These are phyloP conservation scores for Suhomyces maxii DNA, from an alignment of 1,139 yeast species.

Conservation along the genomic window DNA sequence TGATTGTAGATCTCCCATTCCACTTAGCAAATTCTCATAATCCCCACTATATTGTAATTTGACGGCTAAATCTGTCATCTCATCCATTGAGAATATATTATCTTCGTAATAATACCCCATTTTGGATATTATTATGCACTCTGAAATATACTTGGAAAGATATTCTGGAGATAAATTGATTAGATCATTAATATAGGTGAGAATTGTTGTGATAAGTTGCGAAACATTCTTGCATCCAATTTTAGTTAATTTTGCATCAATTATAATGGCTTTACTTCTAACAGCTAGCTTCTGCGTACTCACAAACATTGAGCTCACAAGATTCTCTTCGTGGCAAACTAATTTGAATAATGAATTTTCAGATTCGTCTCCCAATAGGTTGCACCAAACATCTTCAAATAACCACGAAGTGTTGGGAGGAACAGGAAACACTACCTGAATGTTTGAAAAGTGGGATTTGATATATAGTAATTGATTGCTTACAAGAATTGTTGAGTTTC, in stretches of 20 bases:
- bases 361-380: slow-evolving; percentile 62
- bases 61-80: slow-evolving; percentile 39
- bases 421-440: slow-evolving; percentile 43
- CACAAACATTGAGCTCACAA: slow-evolving; percentile 36
- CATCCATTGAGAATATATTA: slow-evolving; percentile 41
- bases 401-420: slow-evolving; percentile 15
- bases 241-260: slow-evolving; percentile 49
- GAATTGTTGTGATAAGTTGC: slow-evolving; percentile 28
- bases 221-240: slow-evolving; percentile 33
- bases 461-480: slow-evolving; percentile 8
- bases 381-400: slow-evolving; percentile 51
- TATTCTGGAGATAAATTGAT: neutral
- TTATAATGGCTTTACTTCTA: slow-evolving; percentile 32
- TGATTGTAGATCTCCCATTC: slow-evolving; percentile 21
- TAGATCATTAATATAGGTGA: slow-evolving; percentile 23
- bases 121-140: slow-evolving; percentile 45
- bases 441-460: slow-evolving; percentile 7
- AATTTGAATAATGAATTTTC: slow-evolving; percentile 42
- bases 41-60: slow-evolving; percentile 30
- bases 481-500: neutral
- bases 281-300: slow-evolving; percentile 39
- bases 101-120: slow-evolving; percentile 45
- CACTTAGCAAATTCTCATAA: slow-evolving; percentile 41
- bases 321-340: slow-evolving; percentile 23
- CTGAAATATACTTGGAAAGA: slow-evolving; percentile 33